phyloP scores from a whole-genome alignment of 2,329 filamentous ascomycete genomes.

The Colletotrichum lentis region DNA sequence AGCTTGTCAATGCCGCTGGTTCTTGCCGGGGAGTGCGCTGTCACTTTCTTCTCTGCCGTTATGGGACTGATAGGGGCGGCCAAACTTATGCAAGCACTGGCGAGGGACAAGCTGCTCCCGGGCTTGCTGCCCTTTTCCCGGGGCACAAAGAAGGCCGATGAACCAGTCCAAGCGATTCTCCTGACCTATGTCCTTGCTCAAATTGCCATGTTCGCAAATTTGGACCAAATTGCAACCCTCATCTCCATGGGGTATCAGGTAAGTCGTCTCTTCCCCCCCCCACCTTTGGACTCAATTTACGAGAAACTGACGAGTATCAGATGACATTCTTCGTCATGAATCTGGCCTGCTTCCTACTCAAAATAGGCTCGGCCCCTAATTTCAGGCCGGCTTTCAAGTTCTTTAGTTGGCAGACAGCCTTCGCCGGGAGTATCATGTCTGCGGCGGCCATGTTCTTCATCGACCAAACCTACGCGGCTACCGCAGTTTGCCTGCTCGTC shows the following conservation, averaged over 20 bases:
- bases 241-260: slow-evolving; percentile 89
- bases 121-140: slow-evolving; percentile 77
- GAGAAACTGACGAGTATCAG: slow-evolving; percentile 45
- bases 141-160: slow-evolving; percentile 75
- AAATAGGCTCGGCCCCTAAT: slow-evolving; percentile 87
- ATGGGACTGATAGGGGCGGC: slow-evolving; percentile 89
- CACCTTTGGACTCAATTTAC: not conserved
- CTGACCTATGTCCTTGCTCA: slow-evolving; percentile 80
- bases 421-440: slow-evolving; percentile 76
- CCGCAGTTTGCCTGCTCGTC: slow-evolving; percentile 76
- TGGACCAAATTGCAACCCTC: slow-evolving; percentile 88
- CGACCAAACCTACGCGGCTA: slow-evolving; percentile 79
- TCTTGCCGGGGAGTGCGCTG: slow-evolving; percentile 82
- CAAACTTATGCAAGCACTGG: slow-evolving; percentile 84
- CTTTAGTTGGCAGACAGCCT: slow-evolving; percentile 86
- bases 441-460: slow-evolving; percentile 90
- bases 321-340: slow-evolving; percentile 94
- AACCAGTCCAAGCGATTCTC: slow-evolving; percentile 79
- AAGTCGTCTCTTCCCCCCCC: slow-evolving; percentile 40
- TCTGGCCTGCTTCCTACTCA: slow-evolving; percentile 84
- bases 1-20: slow-evolving; percentile 78
- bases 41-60: slow-evolving; percentile 82
- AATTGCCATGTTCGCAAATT: slow-evolving; percentile 79
- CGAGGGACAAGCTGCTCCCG: slow-evolving; percentile 79
- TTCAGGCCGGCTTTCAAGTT: slow-evolving; percentile 89